Evolutionary conservation across 1,284 basidiomycete species (phyloP), one percentile per base, ranked within the genome.

Genomic region (Naganishia cerealis): DNA sequence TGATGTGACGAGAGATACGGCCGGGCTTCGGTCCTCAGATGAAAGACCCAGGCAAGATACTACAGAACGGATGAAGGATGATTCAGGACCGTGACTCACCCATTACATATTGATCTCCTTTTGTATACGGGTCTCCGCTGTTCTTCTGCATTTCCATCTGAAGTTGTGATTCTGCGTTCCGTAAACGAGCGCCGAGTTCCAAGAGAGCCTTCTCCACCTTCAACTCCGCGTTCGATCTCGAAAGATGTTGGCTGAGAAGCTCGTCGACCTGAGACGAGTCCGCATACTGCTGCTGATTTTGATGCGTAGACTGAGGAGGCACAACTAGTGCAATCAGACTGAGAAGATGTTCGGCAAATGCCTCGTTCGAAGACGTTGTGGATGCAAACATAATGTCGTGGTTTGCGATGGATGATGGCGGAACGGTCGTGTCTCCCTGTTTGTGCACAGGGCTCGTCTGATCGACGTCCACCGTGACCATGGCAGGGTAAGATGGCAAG

Each of bases 191-290:
- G 15, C 50, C 61, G 29, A 63, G 38, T 38, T 63, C 61, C 36
- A 63, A 39, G 10, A 63, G 50, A 3, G 61, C 61, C 50, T 54
- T 63, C 15, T 63, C 61, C n/a, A 63, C 50, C 15, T 63, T n/a
- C 61, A 63, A 53, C 50, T 63, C 61, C 36, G 61, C 61, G 21
- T 63, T 53, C 39, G 61, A 63, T 4, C 61, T 50, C 12, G 61
- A 63, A 52, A 39, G 48, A 52, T 54, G 61, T 24, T 46, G 61
- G 26, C 61, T 63, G 10, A 63, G 50, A 6, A 63, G 9, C 6
- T 63, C 46, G n/a, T 53, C 61, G 13, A 63, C 50, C 50, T 39
- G n/a, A 12, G 61, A 18, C 38, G 36, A 24, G 18, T 63, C 36
- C 24, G 38, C n/a, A 33, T 12, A 48, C 18, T 36, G 61, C 24